Conservation (phyloP, 495 filamentous ascomycete species). For the Neurospora sublineolata region DNA sequence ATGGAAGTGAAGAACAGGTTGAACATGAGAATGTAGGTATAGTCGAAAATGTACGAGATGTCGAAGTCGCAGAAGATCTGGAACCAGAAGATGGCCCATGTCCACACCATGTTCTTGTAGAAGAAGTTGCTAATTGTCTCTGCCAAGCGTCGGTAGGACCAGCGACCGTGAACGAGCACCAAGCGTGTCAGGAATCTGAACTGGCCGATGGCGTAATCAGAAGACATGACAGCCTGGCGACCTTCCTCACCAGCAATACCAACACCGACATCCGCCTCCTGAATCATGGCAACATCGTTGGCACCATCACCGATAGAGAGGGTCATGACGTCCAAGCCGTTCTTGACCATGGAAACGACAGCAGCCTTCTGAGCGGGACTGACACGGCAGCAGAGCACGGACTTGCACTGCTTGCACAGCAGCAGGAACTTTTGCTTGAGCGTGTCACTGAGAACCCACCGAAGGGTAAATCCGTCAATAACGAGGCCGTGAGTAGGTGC, state of each 20-base stretch:
- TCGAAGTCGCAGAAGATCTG: slow-evolving; percentile 93
- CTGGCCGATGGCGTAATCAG: slow-evolving; percentile 96
- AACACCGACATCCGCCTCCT: slow-evolving; percentile 96
- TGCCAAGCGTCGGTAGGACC: slow-evolving; percentile 85
- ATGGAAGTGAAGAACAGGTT: slow-evolving; percentile 96
- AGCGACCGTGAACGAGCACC: slow-evolving; percentile 89
- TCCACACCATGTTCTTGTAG: slow-evolving; percentile 99
- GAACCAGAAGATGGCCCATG: slow-evolving; percentile 95
- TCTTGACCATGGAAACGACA: slow-evolving; percentile 90
- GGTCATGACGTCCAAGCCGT: slow-evolving; percentile 91
- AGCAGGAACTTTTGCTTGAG: slow-evolving; percentile 86
- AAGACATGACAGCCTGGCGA: slow-evolving; percentile 94
- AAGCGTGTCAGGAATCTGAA: slow-evolving; percentile 89
- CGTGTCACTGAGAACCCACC: slow-evolving; percentile 71
- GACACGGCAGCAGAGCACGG: slow-evolving; percentile 95
- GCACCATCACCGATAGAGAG: slow-evolving; percentile 94
- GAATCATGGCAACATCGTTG: slow-evolving; percentile 99
- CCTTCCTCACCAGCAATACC: slow-evolving; percentile 98
- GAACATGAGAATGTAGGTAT: slow-evolving; percentile 91
- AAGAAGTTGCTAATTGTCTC: slow-evolving; percentile 99
- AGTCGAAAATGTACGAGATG: slow-evolving; percentile 91
- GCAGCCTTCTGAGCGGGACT: slow-evolving; percentile 94
- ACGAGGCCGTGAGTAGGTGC: slow-evolving; percentile 88
- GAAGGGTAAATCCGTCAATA: slow-evolving; percentile 90
- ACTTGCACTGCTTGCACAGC: slow-evolving; percentile 93